Evolutionary conservation across 805 yeast genomes (phyloP).

Genomic region (Candida piceae): DNA sequence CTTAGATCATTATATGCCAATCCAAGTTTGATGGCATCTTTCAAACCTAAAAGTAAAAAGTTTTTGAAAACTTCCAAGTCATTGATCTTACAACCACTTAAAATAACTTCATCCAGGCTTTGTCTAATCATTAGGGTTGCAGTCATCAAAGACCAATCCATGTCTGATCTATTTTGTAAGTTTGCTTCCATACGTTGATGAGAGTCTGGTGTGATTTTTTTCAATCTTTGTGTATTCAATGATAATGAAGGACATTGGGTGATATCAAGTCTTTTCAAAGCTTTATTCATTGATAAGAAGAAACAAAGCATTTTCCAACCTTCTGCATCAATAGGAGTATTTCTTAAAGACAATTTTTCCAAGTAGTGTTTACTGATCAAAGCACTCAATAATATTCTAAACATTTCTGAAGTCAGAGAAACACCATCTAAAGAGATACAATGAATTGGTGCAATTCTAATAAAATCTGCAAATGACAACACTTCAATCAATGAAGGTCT

Average conservation of each 20-base stretch:
- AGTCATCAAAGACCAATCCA: constrained; percentile 79
- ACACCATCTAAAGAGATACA: constrained; percentile 78
- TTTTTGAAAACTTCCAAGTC: constrained; percentile 51
- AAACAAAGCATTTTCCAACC: constrained; percentile 82
- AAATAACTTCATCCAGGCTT: constrained; percentile 72
- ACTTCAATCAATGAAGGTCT: constrained; percentile 85
- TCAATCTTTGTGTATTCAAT: constrained; percentile 38
- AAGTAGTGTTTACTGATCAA: constrained; percentile 60
- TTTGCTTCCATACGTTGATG: constrained; percentile 42
- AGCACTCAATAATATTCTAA: constrained; percentile 66
- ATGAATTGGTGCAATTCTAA: constrained; percentile 77
- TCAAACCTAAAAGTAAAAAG: constrained; percentile 52
- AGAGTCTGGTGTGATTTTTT: constrained; percentile 15
- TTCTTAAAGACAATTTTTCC: constrained; percentile 70
- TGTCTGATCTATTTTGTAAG: constrained; percentile 55
- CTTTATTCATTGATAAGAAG: constrained; percentile 60
- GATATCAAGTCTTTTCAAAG: constrained; percentile 56
- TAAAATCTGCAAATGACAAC: constrained; percentile 81
- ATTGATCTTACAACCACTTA: constrained; percentile 70
- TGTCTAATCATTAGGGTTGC: constrained; percentile 65
- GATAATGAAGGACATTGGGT: constrained; percentile 59
- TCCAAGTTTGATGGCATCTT: constrained; percentile 61
- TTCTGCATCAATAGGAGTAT: constrained; percentile 62
- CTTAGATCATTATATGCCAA: constrained; percentile 69
- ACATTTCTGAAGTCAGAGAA: constrained; percentile 66